Conservation (phyloP, 140 eudicot genomes). For the Cichorium intybus region DNA sequence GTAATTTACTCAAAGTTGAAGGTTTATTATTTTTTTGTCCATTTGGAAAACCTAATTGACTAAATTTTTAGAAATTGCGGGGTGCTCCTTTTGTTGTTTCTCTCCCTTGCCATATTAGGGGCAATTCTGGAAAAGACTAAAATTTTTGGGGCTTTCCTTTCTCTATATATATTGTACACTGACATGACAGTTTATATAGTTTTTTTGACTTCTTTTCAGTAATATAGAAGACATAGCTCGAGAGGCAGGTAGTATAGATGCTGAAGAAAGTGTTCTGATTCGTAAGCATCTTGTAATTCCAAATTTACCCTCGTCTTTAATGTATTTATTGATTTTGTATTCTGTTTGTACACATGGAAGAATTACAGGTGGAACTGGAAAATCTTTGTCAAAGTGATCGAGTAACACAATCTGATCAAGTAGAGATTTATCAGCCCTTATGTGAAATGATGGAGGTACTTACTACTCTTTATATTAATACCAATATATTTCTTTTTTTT, state of each 20-base stretch:
- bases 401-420: constrained; percentile 19
- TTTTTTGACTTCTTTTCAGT: constrained; percentile 42
- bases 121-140: background rate
- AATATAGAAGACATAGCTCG: constrained; percentile 94
- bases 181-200: background rate
- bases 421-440: constrained; percentile 66
- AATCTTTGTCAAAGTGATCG: constrained; percentile 43
- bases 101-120: background rate
- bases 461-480: constrained; percentile 19
- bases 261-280: constrained; percentile 62
- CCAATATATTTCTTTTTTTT: background rate
- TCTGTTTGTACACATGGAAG: constrained; percentile 42
- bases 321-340: background rate
- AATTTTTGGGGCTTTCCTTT: constrained; percentile 4
- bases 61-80: background rate
- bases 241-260: constrained; percentile 79
- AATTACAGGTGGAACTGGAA: constrained; percentile 61
- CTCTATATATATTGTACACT: constrained; percentile 4
- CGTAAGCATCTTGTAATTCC: constrained; percentile 46
- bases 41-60: background rate
- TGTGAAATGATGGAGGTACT: constrained; percentile 75
- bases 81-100: background rate
- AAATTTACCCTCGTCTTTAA: background rate
- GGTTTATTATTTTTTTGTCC: background rate
- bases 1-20: background rate